Conservation (phyloP, 306 rosid species). For the Pyrus betulifolia region DNA sequence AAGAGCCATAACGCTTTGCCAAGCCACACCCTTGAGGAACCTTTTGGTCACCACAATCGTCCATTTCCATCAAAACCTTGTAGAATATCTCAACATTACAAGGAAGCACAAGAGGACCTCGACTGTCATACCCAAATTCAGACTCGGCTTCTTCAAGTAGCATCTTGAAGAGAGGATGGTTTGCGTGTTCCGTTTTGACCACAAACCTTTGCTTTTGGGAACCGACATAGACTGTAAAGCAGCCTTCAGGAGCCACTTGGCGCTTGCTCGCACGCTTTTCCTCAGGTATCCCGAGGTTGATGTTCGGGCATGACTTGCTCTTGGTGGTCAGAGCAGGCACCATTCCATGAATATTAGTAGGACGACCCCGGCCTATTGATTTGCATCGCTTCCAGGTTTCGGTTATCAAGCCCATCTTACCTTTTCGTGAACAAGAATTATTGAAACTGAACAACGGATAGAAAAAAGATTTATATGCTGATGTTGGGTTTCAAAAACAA, state of each 20-base stretch:
- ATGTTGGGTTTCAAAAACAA: constrained; percentile 3
- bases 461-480: not conserved
- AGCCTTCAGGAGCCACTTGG: constrained; percentile 50
- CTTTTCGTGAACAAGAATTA: not conserved
- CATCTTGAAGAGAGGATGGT: constrained; percentile 73
- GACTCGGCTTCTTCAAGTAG: constrained; percentile 81
- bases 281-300: not conserved
- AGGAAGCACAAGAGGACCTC: constrained; percentile 73
- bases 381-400: constrained; percentile 87
- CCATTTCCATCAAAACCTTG: constrained; percentile 67
- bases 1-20: constrained; percentile 34
- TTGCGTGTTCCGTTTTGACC: constrained; percentile 52
- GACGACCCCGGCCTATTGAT: constrained; percentile 51
- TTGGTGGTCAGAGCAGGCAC: constrained; percentile 21
- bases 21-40: constrained; percentile 35
- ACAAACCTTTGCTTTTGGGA: constrained; percentile 58
- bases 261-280: not conserved
- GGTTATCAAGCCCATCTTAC: constrained; percentile 45
- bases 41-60: constrained; percentile 13
- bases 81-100: constrained; percentile 59
- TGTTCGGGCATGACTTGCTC: constrained; percentile 47
- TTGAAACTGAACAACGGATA: not conserved
- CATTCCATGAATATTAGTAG: not conserved
- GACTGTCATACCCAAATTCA: constrained; percentile 57
- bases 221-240: constrained; percentile 83